These are phyloP conservation scores for Backusella macrospora DNA, from an alignment of 192 early-diverging fungal species.

Conservation along the genomic window DNA sequence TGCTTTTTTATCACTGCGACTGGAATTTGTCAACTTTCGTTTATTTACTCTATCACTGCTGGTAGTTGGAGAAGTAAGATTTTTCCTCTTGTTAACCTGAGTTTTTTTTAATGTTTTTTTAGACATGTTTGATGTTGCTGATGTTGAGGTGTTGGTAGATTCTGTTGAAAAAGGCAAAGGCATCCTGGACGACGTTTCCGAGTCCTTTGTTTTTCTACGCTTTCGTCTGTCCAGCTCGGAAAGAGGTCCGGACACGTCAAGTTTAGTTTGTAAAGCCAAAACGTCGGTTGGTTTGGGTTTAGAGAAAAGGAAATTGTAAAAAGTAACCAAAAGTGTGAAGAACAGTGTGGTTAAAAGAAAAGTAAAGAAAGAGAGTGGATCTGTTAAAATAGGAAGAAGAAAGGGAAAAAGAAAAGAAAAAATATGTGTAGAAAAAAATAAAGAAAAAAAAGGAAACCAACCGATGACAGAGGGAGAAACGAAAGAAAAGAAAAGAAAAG, in stretches of 20 bases:
- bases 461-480: neutral
- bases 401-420: neutral
- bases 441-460: neutral
- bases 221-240: slow-evolving; percentile 9
- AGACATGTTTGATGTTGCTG: no score
- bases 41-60: neutral
- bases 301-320: neutral
- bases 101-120: no score
- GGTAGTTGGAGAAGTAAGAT: neutral
- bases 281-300: slow-evolving; percentile 1
- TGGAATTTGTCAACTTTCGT: no score
- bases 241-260: slow-evolving; percentile 11
- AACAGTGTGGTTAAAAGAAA: neutral
- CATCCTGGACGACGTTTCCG: neutral
- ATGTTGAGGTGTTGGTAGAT: neutral
- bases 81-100: no score
- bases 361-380: neutral
- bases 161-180: neutral
- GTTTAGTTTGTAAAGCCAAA: slow-evolving; percentile 12
- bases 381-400: neutral
- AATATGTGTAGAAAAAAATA: neutral
- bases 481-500: neutral
- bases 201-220: slow-evolving; percentile 1
- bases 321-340: neutral
- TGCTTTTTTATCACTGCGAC: neutral